phyloP scores from a whole-genome alignment of 2,329 filamentous ascomycete genomes.

The Zopfia rhizophila region DNA sequence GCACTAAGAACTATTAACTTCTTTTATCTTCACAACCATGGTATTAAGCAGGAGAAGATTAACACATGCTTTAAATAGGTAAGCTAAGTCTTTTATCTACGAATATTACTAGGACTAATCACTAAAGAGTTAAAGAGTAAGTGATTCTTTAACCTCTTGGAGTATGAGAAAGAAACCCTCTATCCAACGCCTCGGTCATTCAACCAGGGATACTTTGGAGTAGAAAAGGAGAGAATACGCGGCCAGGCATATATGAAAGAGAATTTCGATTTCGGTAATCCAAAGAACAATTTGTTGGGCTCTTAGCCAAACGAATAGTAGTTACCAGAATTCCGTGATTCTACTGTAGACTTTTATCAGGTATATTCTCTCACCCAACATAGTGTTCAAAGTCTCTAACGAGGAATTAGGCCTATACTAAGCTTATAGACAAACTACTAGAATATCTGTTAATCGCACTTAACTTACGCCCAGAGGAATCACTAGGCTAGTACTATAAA shows the following conservation, averaged over 20 bases:
- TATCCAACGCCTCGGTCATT: conserved; percentile 6
- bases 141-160: conserved; percentile 8
- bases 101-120: neutral
- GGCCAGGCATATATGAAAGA: conserved; percentile 7
- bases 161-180: conserved; percentile 13
- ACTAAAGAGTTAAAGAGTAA: conserved; percentile 14
- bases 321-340: conserved; percentile 8
- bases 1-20: too few species aligned
- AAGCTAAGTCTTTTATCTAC: conserved; percentile 1
- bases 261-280: conserved; percentile 13
- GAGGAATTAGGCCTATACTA: too few species aligned
- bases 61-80: conserved; percentile 4
- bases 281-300: conserved; percentile 1
- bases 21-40: too few species aligned
- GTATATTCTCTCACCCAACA: too few species aligned
- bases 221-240: conserved; percentile 8
- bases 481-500: too few species aligned
- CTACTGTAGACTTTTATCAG: conserved; percentile 12
- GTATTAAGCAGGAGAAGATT: too few species aligned
- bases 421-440: too few species aligned
- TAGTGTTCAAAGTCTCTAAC: too few species aligned
- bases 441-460: too few species aligned
- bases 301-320: conserved; percentile 2
- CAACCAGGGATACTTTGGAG: conserved; percentile 12
- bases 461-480: too few species aligned